Percentiles rank a stretch among this genome's conserved stretches.
Conservation (phyloP, 2,329 filamentous ascomycete species). For the Mycocentrospora acerina region DNA sequence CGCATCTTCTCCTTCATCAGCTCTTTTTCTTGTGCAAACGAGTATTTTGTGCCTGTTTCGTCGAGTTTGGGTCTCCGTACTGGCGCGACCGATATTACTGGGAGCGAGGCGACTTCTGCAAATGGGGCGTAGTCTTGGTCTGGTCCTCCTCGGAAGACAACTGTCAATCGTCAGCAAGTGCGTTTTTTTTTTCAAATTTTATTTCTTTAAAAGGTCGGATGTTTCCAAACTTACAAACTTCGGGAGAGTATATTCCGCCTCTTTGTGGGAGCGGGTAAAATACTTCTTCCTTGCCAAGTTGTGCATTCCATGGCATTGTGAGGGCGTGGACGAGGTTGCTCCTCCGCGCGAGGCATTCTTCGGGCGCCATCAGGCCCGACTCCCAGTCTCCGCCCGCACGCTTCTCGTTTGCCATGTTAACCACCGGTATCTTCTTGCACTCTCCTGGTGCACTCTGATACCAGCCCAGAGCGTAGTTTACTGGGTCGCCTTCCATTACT, state of each 20-base stretch:
- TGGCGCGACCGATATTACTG: conserved; percentile 73
- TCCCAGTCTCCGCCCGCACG: conserved; percentile 81
- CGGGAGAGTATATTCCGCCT: conserved; percentile 69
- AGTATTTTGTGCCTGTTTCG: conserved; percentile 66
- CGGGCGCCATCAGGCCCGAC: conserved; percentile 62
- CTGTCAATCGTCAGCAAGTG: conserved; percentile 37
- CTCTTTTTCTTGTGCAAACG: conserved; percentile 69
- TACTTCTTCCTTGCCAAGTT: conserved; percentile 36
- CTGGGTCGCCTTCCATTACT: conserved; percentile 48
- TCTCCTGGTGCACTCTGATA: conserved; percentile 39
- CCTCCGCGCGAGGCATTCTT: conserved; percentile 73
- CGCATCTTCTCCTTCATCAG: conserved; percentile 74
- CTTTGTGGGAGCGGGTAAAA: conserved; percentile 73
- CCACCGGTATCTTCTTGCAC: conserved; percentile 59
- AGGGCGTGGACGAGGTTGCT: conserved; percentile 73
- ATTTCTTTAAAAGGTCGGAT: too few relatives aligned
- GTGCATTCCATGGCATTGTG: conserved; percentile 56
- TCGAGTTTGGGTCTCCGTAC: conserved; percentile 73
- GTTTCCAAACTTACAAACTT: conserved; percentile 64
- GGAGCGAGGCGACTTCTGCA: conserved; percentile 57
- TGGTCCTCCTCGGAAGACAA: conserved; percentile 69
- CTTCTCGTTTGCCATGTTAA: conserved; percentile 76
- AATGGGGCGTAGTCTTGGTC: conserved; percentile 47
- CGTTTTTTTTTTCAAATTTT: too few relatives aligned
- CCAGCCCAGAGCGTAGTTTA: conserved; percentile 61